Evolutionary conservation across 1,284 basidiomycete species (phyloP).

Genomic region (Austroboletus niveus): DNA sequence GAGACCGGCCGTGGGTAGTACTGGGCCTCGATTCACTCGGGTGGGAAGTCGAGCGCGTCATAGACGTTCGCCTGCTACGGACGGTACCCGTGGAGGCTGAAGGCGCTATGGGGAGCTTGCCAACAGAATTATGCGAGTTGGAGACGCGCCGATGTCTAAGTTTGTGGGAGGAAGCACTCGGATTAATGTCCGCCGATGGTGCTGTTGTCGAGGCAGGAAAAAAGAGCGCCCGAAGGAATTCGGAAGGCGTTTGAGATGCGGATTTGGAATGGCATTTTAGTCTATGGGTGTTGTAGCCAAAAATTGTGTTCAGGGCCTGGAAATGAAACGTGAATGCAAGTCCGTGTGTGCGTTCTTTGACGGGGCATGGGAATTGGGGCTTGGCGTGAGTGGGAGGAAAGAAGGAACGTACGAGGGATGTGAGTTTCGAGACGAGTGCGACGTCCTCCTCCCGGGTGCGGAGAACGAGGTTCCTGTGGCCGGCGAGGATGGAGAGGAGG

Average conservation of each 20-base stretch:
- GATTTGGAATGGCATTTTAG: slow-evolving; percentile 43
- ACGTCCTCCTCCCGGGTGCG: slow-evolving; percentile 62
- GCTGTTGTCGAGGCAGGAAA: slow-evolving; percentile 34
- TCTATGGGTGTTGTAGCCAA: slow-evolving; percentile 58
- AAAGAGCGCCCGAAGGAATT: slow-evolving; percentile 58
- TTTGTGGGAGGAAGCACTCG: slow-evolving; percentile 13
- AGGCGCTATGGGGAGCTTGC: slow-evolving; percentile 15
- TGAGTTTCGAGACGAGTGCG: slow-evolving; percentile 50
- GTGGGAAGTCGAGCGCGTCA: slow-evolving; percentile 22
- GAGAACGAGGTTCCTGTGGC: slow-evolving; percentile 59
- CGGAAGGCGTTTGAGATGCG: slow-evolving; percentile 27
- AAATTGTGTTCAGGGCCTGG: slow-evolving; percentile 57
- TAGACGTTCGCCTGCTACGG: slow-evolving; percentile 26
- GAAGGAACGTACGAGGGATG: slow-evolving; percentile 49
- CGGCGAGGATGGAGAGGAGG: slow-evolving; percentile 60
- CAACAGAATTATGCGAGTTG: slow-evolving; percentile 18
- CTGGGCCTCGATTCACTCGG: slow-evolving; percentile 20
- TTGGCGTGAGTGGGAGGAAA: neutral
- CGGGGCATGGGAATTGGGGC: slow-evolving; percentile 8
- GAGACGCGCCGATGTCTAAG: slow-evolving; percentile 30
- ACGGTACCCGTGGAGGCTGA: slow-evolving; percentile 19
- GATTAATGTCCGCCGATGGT: slow-evolving; percentile 30
- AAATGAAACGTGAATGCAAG: slow-evolving; percentile 9
- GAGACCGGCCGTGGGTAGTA: slow-evolving; percentile 12
- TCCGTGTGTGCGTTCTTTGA: neutral